Evolutionary conservation across 75 land plant species (phyloP).

Genomic region (Larix kaempferi): DNA sequence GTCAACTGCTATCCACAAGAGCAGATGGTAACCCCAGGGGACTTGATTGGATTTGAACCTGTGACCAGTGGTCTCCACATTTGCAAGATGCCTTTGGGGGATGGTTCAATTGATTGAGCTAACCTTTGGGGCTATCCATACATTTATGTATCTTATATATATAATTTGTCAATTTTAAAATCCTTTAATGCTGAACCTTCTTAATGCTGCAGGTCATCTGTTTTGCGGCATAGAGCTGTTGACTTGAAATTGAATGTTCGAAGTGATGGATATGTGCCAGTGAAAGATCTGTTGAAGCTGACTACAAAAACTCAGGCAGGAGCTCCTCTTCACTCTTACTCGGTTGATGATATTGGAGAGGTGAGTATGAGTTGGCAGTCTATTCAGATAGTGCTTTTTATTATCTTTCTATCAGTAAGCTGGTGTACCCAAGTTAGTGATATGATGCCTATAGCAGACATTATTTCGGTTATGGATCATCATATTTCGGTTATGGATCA

Average conservation of each 20-base stretch:
- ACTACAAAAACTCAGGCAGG: background rate
- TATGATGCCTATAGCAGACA: background rate
- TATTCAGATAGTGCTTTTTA: background rate
- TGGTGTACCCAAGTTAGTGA: background rate
- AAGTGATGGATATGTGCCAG: slow-evolving; percentile 6
- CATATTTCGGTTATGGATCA: background rate
- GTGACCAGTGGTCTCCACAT: too few species aligned
- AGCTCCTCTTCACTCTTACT: background rate
- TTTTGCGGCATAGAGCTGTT: background rate
- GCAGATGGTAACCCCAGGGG: too few species aligned
- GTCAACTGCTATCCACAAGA: too few species aligned
- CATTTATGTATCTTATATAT: too few species aligned
- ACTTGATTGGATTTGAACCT: too few species aligned
- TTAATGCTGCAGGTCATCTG: background rate
- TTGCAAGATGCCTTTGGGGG: too few species aligned
- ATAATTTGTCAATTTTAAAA: too few species aligned
- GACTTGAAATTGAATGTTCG: background rate
- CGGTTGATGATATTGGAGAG: slow-evolving; percentile 1
- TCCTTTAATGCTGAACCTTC: too few species aligned
- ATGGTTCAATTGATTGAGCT: too few species aligned
- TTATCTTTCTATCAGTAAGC: background rate
- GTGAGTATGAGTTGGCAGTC: background rate
- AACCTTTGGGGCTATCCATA: too few species aligned
- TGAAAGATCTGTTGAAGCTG: background rate
- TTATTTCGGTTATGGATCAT: background rate